These are phyloP conservation scores for Urochloa ruziziensis DNA, from an alignment of 176 grass and related monocot species.

Conservation along the genomic window DNA sequence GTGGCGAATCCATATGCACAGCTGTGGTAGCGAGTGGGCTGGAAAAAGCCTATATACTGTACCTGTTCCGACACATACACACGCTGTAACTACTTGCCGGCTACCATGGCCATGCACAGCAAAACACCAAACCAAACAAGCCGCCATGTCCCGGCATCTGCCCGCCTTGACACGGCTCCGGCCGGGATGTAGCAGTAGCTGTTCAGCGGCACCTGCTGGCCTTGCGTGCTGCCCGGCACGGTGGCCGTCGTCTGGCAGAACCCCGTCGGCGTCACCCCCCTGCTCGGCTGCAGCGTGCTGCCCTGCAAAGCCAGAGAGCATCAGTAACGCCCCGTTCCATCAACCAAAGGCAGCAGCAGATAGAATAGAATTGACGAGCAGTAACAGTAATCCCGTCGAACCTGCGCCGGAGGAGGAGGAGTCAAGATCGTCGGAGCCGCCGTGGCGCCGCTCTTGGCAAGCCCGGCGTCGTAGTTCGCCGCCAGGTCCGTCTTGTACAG, in stretches of 20 bases:
- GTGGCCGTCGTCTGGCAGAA: constrained; percentile 41
- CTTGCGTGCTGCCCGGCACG: constrained; percentile 33
- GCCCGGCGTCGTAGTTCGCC: constrained; percentile 74
- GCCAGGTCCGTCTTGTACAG: constrained; percentile 73
- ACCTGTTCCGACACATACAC: not conserved
- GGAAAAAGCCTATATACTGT: not conserved
- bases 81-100: not conserved
- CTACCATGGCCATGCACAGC: constrained; percentile 6
- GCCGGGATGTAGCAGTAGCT: constrained; percentile 43
- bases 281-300: not conserved
- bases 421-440: constrained; percentile 8
- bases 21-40: not conserved
- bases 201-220: constrained; percentile 27
- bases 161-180: constrained; percentile 8
- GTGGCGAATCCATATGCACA: constrained; percentile 4
- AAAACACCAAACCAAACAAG: constrained; percentile 28
- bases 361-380: not conserved
- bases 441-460: constrained; percentile 40
- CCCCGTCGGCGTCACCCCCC: constrained; percentile 1
- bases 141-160: not conserved
- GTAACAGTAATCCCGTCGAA: not conserved
- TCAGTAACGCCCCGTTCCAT: not conserved
- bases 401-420: constrained; percentile 47
- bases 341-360: not conserved
- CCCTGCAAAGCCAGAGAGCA: constrained; percentile 1